Conservation (phyloP, 805 yeast species). For the Saccharomyces cerevisiae region DNA sequence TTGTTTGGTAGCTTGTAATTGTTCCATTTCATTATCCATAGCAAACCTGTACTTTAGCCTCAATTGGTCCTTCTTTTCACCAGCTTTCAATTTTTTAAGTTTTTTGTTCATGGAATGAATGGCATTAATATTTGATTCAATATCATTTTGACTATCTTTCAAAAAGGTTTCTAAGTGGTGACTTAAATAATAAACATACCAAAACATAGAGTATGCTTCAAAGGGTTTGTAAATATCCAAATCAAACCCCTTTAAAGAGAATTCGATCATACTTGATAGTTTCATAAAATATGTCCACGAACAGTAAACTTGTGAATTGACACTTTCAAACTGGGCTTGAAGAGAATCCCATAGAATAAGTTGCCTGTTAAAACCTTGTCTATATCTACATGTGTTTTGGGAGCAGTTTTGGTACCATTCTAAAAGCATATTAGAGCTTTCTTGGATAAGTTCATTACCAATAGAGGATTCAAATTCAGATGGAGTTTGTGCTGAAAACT, state of each 20-base stretch:
- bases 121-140: conserved; percentile 29
- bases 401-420: conserved; percentile 38
- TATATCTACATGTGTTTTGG: conserved; percentile 73
- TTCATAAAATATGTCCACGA: conserved; percentile 64
- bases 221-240: conserved; percentile 62
- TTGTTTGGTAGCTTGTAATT: conserved; percentile 23
- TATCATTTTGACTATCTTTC: conserved; percentile 28
- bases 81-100: conserved; percentile 42
- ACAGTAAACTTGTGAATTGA: conserved; percentile 51
- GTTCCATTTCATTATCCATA: conserved; percentile 32
- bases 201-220: conserved; percentile 60
- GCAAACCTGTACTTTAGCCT: conserved; percentile 30
- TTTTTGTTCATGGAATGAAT: conserved; percentile 33
- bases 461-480: conserved; percentile 9
- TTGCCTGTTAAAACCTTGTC: conserved; percentile 60
- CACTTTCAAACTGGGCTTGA: conserved; percentile 63
- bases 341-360: conserved; percentile 64
- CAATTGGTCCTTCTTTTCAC: conserved; percentile 39
- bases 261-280: conserved; percentile 60
- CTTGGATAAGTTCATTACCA: conserved; percentile 26
- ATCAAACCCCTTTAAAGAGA: conserved; percentile 67
- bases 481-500: conserved; percentile 21
- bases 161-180: conserved; percentile 40
- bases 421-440: conserved; percentile 40
- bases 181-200: conserved; percentile 52